Evolutionary conservation across 2,329 filamentous ascomycete genomes (phyloP).

Genomic region (Colletotrichum scovillei): DNA sequence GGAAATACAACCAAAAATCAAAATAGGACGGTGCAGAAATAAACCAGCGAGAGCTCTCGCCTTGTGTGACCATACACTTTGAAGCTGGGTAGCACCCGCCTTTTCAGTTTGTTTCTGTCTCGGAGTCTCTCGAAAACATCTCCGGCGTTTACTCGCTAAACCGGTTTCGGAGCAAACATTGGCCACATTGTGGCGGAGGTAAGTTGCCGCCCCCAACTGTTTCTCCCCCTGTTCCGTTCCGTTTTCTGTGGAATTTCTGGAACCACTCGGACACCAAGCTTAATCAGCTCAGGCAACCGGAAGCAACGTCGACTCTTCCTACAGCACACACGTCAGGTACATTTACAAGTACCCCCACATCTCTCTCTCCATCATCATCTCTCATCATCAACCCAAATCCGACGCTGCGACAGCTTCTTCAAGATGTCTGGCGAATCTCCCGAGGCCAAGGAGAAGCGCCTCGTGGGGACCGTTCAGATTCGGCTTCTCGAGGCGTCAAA

Average conservation of each 20-base stretch:
- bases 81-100: background rate
- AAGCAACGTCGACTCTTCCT: slow-evolving; percentile 29
- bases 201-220: background rate
- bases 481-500: slow-evolving; percentile 82
- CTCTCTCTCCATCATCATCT: slow-evolving; percentile 6
- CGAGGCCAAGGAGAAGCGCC: slow-evolving; percentile 59
- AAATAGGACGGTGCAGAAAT: background rate
- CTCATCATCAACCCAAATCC: background rate
- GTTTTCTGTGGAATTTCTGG: slow-evolving; percentile 25
- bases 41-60: background rate
- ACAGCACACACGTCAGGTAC: slow-evolving; percentile 21
- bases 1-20: background rate
- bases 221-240: background rate
- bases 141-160: slow-evolving; percentile 14
- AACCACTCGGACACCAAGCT: slow-evolving; percentile 18
- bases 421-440: slow-evolving; percentile 35
- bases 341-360: slow-evolving; percentile 20
- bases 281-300: slow-evolving; percentile 33
- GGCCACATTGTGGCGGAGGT: slow-evolving; percentile 12
- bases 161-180: slow-evolving; percentile 21
- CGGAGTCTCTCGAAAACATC: background rate
- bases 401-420: slow-evolving; percentile 1
- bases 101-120: background rate
- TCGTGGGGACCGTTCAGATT: slow-evolving; percentile 88
- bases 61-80: background rate